phyloP scores from a whole-genome alignment of 768 basidiomycete genomes.

The Mycena vitilis region DNA sequence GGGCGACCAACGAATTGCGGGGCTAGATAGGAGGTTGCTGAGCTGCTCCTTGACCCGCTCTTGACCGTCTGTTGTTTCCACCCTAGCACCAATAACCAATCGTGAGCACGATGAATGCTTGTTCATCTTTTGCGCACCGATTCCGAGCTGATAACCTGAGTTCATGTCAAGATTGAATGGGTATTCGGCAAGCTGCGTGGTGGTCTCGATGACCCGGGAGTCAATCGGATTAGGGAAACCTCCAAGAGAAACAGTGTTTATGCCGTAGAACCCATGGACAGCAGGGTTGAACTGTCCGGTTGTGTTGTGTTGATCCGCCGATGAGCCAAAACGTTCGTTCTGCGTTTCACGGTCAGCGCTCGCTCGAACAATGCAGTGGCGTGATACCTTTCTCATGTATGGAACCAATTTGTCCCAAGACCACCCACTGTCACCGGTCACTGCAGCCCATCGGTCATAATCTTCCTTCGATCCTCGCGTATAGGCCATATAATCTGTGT shows the following conservation, averaged over 20 bases:
- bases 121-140: constrained; percentile 39
- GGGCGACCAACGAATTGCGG: constrained; percentile 38
- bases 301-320: constrained; percentile 45
- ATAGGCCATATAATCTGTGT: constrained; percentile 40
- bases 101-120: constrained; percentile 1
- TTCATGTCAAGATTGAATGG: constrained; percentile 40
- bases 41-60: constrained; percentile 38
- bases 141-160: constrained; percentile 45
- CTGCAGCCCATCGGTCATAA: constrained; percentile 36
- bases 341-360: constrained; percentile 12
- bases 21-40: constrained; percentile 42
- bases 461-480: constrained; percentile 39
- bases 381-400: constrained; percentile 35
- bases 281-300: constrained; percentile 42
- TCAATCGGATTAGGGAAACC: constrained; percentile 40
- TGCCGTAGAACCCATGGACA: constrained; percentile 42
- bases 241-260: constrained; percentile 38
- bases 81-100: constrained; percentile 29
- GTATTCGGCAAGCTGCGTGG: constrained; percentile 33
- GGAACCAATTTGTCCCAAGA: constrained; percentile 38
- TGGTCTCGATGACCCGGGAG: constrained; percentile 39
- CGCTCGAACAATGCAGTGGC: not conserved
- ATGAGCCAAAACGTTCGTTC: constrained; percentile 43
- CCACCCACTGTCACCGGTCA: constrained; percentile 39
- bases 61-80: constrained; percentile 37